Percentiles rank a stretch among this genome's conserved stretches.
phyloP scores from a whole-genome alignment of 2,329 filamentous ascomycete genomes.

The Beauveria sp. region DNA sequence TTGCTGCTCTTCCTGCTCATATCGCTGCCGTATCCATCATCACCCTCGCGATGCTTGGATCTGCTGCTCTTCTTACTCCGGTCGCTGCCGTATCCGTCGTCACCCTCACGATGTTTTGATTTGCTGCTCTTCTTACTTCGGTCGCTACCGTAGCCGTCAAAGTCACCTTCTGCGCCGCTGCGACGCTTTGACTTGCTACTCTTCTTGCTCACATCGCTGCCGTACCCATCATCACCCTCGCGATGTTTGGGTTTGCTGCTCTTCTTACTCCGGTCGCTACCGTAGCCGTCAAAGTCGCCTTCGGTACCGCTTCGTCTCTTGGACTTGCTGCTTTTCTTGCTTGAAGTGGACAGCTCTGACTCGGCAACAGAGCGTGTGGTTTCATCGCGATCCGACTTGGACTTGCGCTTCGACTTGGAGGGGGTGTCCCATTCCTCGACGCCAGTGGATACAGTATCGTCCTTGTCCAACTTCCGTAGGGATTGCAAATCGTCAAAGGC shows the following conservation, averaged over 20 bases:
- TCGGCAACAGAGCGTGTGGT: constrained; percentile 24
- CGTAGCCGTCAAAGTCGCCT: constrained; percentile 26
- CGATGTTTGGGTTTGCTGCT: constrained; percentile 33
- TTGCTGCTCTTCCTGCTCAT: constrained; percentile 34
- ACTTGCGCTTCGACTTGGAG: constrained; percentile 26
- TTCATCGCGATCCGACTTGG: constrained; percentile 21
- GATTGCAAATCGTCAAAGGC: constrained; percentile 22
- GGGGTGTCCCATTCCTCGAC: constrained; percentile 29
- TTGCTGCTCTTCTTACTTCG: constrained; percentile 27
- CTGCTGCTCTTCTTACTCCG: constrained; percentile 34
- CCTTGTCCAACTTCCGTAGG: constrained; percentile 22
- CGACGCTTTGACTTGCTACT: constrained; percentile 33
- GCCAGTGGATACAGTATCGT: constrained; percentile 13
- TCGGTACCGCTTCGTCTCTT: constrained; percentile 29
- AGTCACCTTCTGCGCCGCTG: constrained; percentile 29
- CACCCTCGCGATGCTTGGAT: constrained; percentile 31
- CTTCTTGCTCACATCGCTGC: constrained; percentile 32
- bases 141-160: constrained; percentile 26
- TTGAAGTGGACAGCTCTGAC: constrained; percentile 28
- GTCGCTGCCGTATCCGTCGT: constrained; percentile 26
- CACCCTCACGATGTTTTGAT: constrained; percentile 31
- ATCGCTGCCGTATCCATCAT: constrained; percentile 27
- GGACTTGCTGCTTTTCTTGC: constrained; percentile 29
- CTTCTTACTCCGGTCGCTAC: constrained; percentile 32
- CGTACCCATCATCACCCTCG: constrained; percentile 27